Evolutionary conservation across 2,329 filamentous ascomycete species (phyloP).

Genomic region (Exophiala sp.): DNA sequence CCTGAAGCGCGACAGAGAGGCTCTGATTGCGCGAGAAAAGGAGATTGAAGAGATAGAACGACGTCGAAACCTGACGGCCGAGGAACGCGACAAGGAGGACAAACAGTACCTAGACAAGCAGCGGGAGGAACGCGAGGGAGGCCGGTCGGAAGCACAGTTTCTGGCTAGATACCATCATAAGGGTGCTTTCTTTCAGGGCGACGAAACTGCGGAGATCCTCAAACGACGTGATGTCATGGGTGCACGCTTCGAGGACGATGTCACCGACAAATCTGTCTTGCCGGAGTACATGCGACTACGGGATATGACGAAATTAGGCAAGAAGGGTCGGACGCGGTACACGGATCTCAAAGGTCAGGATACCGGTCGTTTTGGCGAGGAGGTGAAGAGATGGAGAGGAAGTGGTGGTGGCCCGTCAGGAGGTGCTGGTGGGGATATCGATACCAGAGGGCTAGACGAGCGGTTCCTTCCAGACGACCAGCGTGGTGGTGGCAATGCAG

Average conservation of each 20-base stretch:
- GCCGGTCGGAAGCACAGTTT: constrained; percentile 75
- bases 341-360: constrained; percentile 85
- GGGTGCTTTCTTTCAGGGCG: constrained; percentile 90
- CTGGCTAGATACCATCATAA: constrained; percentile 98
- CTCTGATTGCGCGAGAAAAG: constrained; percentile 77
- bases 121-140: constrained; percentile 69
- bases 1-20: constrained; percentile 79
- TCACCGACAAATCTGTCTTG: constrained; percentile 74
- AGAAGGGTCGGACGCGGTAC: constrained; percentile 88
- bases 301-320: constrained; percentile 89
- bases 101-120: constrained; percentile 72
- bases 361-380: constrained; percentile 74
- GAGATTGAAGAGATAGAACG: constrained; percentile 89
- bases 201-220: constrained; percentile 70
- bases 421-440: constrained; percentile 26
- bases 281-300: constrained; percentile 90
- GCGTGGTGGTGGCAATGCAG: constrained; percentile 32
- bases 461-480: constrained; percentile 45
- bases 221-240: constrained; percentile 84
- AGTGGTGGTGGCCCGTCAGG: constrained; percentile 30
- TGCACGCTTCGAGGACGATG: constrained; percentile 75
- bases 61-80: constrained; percentile 76
- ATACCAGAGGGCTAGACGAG: constrained; percentile 43
- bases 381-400: constrained; percentile 43
- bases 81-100: constrained; percentile 84